These are phyloP conservation scores for Fagus crenata DNA, from an alignment of 306 rosid genomes.

Conservation along the genomic window DNA sequence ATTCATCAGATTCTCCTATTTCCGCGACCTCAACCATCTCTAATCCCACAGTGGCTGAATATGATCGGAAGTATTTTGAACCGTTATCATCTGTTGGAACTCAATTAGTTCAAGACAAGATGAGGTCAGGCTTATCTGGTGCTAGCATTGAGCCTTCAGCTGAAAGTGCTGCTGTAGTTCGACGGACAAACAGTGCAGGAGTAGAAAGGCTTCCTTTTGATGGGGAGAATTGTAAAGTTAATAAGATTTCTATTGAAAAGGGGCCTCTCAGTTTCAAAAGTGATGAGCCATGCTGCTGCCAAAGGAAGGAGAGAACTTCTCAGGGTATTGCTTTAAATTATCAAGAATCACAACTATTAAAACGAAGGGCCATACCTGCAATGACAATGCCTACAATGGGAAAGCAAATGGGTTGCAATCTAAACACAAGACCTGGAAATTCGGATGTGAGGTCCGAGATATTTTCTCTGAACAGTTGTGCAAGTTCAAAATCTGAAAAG, in stretches of 20 bases:
- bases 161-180: constrained; percentile 28
- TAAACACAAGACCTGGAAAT: constrained; percentile 24
- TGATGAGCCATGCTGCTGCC: constrained; percentile 58
- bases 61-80: constrained; percentile 30
- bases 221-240: constrained; percentile 29
- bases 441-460: constrained; percentile 32
- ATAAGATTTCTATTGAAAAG: constrained; percentile 31
- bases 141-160: constrained; percentile 34
- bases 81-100: constrained; percentile 31
- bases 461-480: constrained; percentile 21
- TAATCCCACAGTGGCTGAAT: constrained; percentile 33
- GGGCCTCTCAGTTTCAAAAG: constrained; percentile 34
- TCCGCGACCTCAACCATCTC: constrained; percentile 55
- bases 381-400: constrained; percentile 30
- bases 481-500: constrained; percentile 25
- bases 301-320: constrained; percentile 46
- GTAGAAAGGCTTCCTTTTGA: constrained; percentile 33
- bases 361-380: constrained; percentile 34
- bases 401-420: constrained; percentile 36
- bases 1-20: constrained; percentile 55
- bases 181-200: constrained; percentile 15
- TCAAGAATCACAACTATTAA: constrained; percentile 43
- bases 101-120: constrained; percentile 31
- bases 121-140: constrained; percentile 24
- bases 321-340: constrained; percentile 35